Evolutionary conservation across 352 stramenopile genomes (phyloP).

Genomic region (Aphanomyces cochlioides): DNA sequence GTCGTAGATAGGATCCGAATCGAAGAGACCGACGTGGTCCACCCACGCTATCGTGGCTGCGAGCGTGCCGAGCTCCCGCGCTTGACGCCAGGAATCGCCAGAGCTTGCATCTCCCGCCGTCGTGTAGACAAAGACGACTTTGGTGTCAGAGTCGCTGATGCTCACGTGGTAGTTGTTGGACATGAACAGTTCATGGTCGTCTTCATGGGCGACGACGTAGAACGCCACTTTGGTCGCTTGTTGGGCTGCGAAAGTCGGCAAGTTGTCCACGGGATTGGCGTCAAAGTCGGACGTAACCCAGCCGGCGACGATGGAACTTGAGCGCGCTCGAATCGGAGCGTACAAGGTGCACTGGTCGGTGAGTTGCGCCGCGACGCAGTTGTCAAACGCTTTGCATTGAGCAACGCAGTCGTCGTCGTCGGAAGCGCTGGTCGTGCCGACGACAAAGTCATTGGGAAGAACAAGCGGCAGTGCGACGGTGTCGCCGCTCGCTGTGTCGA

Average conservation of each 20-base stretch:
- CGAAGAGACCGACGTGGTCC: conserved; percentile 13
- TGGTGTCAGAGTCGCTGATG: background rate
- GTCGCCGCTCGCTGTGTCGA: background rate
- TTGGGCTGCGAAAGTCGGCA: background rate
- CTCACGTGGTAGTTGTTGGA: background rate
- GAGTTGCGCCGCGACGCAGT: background rate
- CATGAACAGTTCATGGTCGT: conserved; percentile 30
- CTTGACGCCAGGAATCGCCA: conserved; percentile 5
- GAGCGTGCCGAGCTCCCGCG: conserved; percentile 15
- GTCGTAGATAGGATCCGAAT: conserved; percentile 9
- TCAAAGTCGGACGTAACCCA: background rate
- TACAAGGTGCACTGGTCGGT: conserved; percentile 10
- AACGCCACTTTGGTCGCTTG: background rate
- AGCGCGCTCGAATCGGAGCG: background rate
- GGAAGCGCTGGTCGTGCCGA: background rate
- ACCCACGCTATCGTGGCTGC: conserved; percentile 27
- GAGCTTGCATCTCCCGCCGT: conserved; percentile 17
- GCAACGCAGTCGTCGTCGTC: background rate
- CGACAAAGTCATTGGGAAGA: conserved; percentile 14
- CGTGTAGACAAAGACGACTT: conserved; percentile 28
- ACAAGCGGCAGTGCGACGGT: background rate
- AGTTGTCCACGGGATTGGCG: background rate
- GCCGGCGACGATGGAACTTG: background rate
- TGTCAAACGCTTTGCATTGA: background rate
- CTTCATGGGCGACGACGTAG: conserved; percentile 18